Conservation (phyloP, 352 stramenopile species). For the Aphanomyces astaci region DNA sequence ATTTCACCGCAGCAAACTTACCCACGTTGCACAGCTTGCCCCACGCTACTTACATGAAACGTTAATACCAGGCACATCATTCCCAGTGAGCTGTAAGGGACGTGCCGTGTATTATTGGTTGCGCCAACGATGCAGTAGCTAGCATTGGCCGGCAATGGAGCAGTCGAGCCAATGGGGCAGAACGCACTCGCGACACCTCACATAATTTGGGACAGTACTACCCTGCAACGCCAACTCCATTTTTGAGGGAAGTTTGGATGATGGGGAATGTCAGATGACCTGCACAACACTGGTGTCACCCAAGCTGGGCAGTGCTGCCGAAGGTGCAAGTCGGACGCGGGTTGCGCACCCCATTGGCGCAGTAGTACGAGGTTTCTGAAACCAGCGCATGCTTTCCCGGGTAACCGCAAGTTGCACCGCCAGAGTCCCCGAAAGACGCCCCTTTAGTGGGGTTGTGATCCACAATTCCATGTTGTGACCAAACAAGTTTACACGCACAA, state of each 20-base stretch:
- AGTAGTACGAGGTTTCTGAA: constrained; percentile 54
- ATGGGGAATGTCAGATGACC: constrained; percentile 5
- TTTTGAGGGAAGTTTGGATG: no score
- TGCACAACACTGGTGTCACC: constrained; percentile 10
- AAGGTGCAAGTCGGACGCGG: constrained; percentile 63
- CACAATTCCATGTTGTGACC: no score
- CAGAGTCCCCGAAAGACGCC: no score
- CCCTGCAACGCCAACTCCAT: background rate
- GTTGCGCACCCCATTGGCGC: constrained; percentile 36
- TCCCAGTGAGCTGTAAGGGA: no score
- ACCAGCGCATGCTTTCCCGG: constrained; percentile 23
- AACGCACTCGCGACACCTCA: constrained; percentile 10
- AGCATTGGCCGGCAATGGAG: background rate
- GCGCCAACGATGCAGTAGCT: constrained; percentile 23
- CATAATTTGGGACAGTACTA: background rate
- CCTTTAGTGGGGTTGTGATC: no score
- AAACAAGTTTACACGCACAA: no score
- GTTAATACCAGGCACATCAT: no score
- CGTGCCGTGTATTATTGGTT: constrained; percentile 1
- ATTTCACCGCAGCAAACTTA: constrained; percentile 56
- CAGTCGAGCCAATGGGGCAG: constrained; percentile 11
- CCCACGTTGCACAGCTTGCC: constrained; percentile 55
- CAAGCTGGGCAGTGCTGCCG: constrained; percentile 35
- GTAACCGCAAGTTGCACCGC: no score
- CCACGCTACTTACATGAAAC: background rate